A percentile compares a stretch with the other conserved stretches of the same genome.
Evolutionary conservation across 768 basidiomycete genomes (phyloP).

Genomic region (Coprinopsis marcescibilis): DNA sequence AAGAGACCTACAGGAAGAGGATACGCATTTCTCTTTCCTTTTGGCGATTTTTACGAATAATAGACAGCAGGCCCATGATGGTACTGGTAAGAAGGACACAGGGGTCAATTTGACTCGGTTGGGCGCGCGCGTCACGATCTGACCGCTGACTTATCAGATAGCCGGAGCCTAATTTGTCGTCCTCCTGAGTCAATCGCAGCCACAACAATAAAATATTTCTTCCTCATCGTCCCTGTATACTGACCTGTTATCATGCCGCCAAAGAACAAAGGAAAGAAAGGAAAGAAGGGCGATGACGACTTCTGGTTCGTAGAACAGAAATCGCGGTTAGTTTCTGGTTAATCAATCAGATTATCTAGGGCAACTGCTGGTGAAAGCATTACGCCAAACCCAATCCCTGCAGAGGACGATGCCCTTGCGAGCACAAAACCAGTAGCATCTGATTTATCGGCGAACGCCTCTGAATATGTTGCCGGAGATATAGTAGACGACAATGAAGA

Average conservation of each 20-base stretch:
- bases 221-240: slow-evolving; percentile 1
- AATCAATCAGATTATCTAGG: slow-evolving; percentile 31
- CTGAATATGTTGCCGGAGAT: slow-evolving; percentile 26
- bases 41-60: slow-evolving; percentile 91
- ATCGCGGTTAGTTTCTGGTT: not conserved
- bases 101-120: no score
- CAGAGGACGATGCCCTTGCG: slow-evolving; percentile 28
- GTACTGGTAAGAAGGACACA: no score
- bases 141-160: slow-evolving; percentile 4
- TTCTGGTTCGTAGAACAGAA: slow-evolving; percentile 53
- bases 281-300: slow-evolving; percentile 77
- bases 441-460: slow-evolving; percentile 43
- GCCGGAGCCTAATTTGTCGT: not conserved
- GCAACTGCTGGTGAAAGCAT: slow-evolving; percentile 59
- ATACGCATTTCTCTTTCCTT: slow-evolving; percentile 97
- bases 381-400: slow-evolving; percentile 32
- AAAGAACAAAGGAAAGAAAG: slow-evolving; percentile 81
- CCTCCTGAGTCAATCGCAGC: not conserved
- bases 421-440: slow-evolving; percentile 38
- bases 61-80: slow-evolving; percentile 84
- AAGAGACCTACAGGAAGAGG: slow-evolving; percentile 69
- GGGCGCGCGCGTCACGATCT: not conserved
- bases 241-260: slow-evolving; percentile 37
- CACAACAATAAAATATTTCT: not conserved
- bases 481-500: slow-evolving; percentile 56